Percentiles rank a stretch among this genome's conserved stretches.
phyloP scores from a whole-genome alignment of 495 filamentous ascomycete species.

The Chaetomidium leptoderma region DNA sequence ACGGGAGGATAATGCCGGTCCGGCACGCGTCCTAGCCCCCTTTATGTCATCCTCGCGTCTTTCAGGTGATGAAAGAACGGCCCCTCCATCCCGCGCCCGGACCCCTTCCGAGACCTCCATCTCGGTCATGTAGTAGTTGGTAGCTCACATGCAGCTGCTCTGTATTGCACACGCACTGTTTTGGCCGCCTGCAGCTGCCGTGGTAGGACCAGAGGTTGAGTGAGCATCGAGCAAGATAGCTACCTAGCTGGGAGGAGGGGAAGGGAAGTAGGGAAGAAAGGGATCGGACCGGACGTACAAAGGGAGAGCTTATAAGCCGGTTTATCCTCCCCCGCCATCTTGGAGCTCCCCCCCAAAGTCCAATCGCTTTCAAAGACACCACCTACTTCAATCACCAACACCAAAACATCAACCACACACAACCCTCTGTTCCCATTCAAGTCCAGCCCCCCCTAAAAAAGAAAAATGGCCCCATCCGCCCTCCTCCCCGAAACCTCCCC shows the following conservation, averaged over 20 bases:
- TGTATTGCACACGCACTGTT: not conserved
- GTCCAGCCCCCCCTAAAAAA: constrained; percentile 20
- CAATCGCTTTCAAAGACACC: not conserved
- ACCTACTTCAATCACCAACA: not conserved
- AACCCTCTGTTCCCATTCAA: not conserved
- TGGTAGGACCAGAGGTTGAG: not conserved
- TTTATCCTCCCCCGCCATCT: not conserved
- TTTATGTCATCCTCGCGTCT: constrained; percentile 10
- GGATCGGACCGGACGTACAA: too few relatives aligned
- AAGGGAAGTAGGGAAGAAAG: not conserved
- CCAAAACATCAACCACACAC: not conserved
- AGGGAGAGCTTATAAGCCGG: not conserved
- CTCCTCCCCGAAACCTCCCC: too few relatives aligned
- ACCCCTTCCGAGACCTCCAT: not conserved
- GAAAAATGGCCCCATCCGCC: constrained; percentile 39
- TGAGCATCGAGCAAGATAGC: not conserved
- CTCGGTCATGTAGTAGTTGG: not conserved
- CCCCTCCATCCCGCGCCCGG: not conserved
- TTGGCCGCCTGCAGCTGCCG: constrained; percentile 5
- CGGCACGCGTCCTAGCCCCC: not conserved
- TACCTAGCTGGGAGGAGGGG: not conserved
- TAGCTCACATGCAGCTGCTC: not conserved
- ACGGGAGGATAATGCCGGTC: not conserved
- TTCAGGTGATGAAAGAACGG: constrained; percentile 5
- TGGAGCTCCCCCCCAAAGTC: not conserved